These are phyloP conservation scores for Coemansia sp. DNA, from an alignment of 192 early-diverging fungal genomes.

Conservation along the genomic window DNA sequence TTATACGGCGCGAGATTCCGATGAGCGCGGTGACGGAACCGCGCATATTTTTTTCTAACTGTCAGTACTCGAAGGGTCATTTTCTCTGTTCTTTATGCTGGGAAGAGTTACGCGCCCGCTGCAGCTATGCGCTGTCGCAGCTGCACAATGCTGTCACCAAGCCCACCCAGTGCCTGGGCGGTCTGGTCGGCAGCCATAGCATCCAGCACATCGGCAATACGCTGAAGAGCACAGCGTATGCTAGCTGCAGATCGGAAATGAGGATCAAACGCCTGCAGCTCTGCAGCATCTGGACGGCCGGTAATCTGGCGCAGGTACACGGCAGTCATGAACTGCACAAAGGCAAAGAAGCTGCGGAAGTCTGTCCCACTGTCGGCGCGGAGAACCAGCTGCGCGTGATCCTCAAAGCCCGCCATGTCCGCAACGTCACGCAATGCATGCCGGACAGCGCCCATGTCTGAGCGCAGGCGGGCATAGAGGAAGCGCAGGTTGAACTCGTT, in stretches of 20 bases:
- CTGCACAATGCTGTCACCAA: background rate
- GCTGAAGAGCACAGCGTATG: slow-evolving; percentile 3
- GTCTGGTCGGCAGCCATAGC: slow-evolving; percentile 8
- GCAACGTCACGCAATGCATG: slow-evolving; percentile 53
- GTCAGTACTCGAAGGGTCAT: too few species aligned
- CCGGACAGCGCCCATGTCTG: slow-evolving; percentile 47
- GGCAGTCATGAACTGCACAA: slow-evolving; percentile 9
- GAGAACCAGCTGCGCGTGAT: slow-evolving; percentile 31
- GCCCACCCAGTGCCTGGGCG: background rate
- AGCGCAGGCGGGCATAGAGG: slow-evolving; percentile 42
- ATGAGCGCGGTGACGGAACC: too few species aligned
- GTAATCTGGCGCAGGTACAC: background rate
- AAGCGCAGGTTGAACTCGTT: slow-evolving; percentile 56
- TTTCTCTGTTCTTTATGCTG: too few species aligned
- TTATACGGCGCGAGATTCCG: too few species aligned
- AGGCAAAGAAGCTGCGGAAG: slow-evolving; percentile 21
- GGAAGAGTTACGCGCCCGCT: too few species aligned
- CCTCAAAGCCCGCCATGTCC: slow-evolving; percentile 34
- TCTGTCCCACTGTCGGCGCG: slow-evolving; percentile 29
- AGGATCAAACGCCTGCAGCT: slow-evolving; percentile 5
- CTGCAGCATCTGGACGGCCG: background rate
- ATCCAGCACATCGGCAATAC: slow-evolving; percentile 7
- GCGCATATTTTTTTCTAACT: too few species aligned
- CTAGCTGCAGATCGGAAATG: slow-evolving; percentile 13
- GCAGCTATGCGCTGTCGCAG: background rate